These are phyloP conservation scores for Boeremia lycopersici DNA, from an alignment of 2,329 filamentous ascomycete genomes.

Conservation along the genomic window DNA sequence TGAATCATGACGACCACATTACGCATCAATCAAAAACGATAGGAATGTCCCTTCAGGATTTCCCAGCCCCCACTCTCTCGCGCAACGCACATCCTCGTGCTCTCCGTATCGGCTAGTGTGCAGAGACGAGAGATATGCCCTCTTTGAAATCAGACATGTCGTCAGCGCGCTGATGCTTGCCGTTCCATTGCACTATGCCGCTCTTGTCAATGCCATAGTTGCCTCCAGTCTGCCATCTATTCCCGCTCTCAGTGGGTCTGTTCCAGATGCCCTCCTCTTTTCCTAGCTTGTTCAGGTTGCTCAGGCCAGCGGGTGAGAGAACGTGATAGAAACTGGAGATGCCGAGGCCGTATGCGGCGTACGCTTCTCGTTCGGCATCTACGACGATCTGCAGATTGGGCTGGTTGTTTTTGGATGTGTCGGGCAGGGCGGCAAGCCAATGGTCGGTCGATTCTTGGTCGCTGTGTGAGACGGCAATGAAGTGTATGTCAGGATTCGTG, in stretches of 20 bases:
- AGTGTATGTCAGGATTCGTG: constrained; percentile 33
- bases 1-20: no score
- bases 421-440: constrained; percentile 40
- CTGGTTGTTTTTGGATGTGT: constrained; percentile 47
- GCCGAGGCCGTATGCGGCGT: constrained; percentile 70
- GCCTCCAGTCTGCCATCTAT: constrained; percentile 71
- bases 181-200: constrained; percentile 61
- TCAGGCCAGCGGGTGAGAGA: constrained; percentile 63
- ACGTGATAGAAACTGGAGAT: constrained; percentile 67
- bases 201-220: constrained; percentile 65
- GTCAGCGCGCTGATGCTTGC: constrained; percentile 56
- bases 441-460: constrained; percentile 37
- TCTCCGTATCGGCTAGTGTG: background rate
- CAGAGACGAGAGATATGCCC: constrained; percentile 43
- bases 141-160: constrained; percentile 62
- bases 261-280: constrained; percentile 71
- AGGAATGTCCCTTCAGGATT: background rate
- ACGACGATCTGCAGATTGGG: constrained; percentile 64
- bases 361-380: constrained; percentile 65
- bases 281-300: constrained; percentile 63
- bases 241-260: constrained; percentile 68
- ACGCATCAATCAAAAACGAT: no score
- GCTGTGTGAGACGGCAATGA: constrained; percentile 46
- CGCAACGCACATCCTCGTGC: background rate
- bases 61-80: background rate